Conservation (phyloP, 108 stramenopile species). For the Cafeteria roenbergensis region DNA sequence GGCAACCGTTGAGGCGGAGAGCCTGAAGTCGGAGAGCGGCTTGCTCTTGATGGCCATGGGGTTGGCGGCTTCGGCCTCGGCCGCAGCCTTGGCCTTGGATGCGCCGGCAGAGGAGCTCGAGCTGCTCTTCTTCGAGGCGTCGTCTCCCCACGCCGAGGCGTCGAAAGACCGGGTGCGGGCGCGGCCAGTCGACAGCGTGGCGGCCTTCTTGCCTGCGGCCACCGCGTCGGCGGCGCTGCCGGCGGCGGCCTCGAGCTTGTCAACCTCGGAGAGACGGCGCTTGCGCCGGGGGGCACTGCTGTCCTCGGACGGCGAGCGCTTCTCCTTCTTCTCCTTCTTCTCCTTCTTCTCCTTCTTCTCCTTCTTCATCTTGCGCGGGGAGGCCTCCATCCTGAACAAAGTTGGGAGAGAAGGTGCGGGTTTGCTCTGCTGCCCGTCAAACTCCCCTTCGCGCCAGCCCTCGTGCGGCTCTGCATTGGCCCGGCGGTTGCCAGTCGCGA, state of each 20-base stretch:
- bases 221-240: constrained; percentile 8
- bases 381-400: too few species aligned
- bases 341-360: constrained; percentile 8
- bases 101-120: background rate
- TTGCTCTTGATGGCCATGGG: background rate
- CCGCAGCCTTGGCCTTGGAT: background rate
- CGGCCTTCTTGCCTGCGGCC: constrained; percentile 9
- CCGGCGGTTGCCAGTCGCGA: too few species aligned
- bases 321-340: constrained; percentile 20
- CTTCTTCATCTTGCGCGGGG: too few species aligned
- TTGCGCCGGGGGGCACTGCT: background rate
- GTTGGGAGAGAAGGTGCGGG: too few species aligned
- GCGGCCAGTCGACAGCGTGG: background rate
- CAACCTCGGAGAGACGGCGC: background rate
- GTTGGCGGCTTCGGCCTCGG: constrained; percentile 1
- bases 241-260: background rate
- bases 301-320: constrained; percentile 10
- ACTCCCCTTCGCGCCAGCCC: too few species aligned
- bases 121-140: background rate
- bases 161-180: background rate
- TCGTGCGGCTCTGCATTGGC: too few species aligned
- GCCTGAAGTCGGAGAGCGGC: constrained; percentile 21
- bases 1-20: constrained; percentile 25
- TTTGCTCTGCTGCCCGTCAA: too few species aligned
- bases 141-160: background rate